A percentile compares a stretch with the other conserved stretches of the same genome.
Conservation (phyloP, 108 stramenopile genomes). For the Pinguiococcus pyrenoidosus region DNA sequence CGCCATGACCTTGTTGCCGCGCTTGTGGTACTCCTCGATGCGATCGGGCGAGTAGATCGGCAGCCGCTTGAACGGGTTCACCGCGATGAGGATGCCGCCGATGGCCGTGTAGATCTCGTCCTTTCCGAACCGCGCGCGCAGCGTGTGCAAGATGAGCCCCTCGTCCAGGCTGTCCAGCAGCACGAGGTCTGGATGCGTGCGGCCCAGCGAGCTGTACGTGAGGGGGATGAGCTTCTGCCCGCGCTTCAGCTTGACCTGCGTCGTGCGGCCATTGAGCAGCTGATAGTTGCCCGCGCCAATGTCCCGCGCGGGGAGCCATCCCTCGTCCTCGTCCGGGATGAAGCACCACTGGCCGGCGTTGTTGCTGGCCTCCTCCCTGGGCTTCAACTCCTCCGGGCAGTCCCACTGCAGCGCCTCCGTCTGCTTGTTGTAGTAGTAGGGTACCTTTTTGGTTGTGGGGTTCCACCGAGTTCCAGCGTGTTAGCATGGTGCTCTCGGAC, state of each 20-base stretch:
- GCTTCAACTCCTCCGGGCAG: conserved; percentile 33
- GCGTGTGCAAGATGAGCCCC: conserved; percentile 53
- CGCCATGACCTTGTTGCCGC: conserved; percentile 32
- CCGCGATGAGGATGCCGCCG: conserved; percentile 79
- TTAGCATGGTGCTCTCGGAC: conserved; percentile 2
- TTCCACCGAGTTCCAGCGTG: conserved; percentile 6
- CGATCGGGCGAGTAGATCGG: conserved; percentile 59
- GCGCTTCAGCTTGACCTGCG: conserved; percentile 3
- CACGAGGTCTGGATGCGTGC: conserved; percentile 26
- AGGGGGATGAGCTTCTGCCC: conserved; percentile 23
- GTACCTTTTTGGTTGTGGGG: conserved; percentile 11
- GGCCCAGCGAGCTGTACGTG: conserved; percentile 17
- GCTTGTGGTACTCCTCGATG: conserved; percentile 57
- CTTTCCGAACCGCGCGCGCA: conserved; percentile 34
- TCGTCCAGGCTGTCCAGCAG: conserved; percentile 31
- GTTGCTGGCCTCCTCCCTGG: conserved; percentile 19
- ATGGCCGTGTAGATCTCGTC: conserved; percentile 87
- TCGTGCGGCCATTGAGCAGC: conserved; percentile 11
- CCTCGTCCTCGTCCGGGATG: conserved; percentile 7
- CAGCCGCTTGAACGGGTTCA: conserved; percentile 88
- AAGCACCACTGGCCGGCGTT: conserved; percentile 24
- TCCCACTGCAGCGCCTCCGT: conserved; percentile 35
- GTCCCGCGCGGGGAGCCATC: conserved; percentile 16
- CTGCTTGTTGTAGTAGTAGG: conserved; percentile 37
- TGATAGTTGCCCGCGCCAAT: conserved; percentile 13